phyloP scores from a whole-genome alignment of 129 eudicot species.

The Mikania micrantha region DNA sequence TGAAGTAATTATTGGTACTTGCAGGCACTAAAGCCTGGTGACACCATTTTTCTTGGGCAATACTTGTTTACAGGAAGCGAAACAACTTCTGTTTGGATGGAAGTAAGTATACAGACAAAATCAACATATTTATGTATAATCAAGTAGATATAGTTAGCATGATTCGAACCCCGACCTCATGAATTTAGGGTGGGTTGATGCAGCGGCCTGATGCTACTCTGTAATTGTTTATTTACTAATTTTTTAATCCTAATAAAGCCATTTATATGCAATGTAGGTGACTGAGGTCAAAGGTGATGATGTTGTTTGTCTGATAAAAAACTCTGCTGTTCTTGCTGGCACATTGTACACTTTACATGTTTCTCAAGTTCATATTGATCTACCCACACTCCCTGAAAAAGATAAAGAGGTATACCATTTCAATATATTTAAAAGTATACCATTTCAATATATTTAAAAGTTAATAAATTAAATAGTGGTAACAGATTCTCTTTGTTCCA shows the following conservation, averaged over 20 bases:
- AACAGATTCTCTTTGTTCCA: neutral
- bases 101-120: conserved; percentile 64
- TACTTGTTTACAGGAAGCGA: conserved; percentile 90
- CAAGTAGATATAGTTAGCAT: neutral
- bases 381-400: conserved; percentile 80
- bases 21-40: conserved; percentile 88
- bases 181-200: neutral
- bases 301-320: conserved; percentile 76
- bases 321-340: conserved; percentile 75
- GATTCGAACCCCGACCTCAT: neutral
- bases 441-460: neutral
- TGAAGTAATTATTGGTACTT: conserved; percentile 9
- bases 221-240: neutral
- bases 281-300: conserved; percentile 74
- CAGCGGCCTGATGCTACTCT: neutral
- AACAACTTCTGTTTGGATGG: conserved; percentile 87
- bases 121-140: neutral
- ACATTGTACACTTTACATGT: conserved; percentile 82
- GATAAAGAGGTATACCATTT: conserved; percentile 63
- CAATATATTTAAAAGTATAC: conserved; percentile 28
- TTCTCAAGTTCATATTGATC: conserved; percentile 69
- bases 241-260: neutral
- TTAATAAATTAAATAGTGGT: too few species aligned
- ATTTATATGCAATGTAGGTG: conserved; percentile 41
- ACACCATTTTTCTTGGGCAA: conserved; percentile 85